These are phyloP conservation scores for Albifimbria verrucaria DNA, from an alignment of 2,329 filamentous ascomycete genomes.

Conservation along the genomic window DNA sequence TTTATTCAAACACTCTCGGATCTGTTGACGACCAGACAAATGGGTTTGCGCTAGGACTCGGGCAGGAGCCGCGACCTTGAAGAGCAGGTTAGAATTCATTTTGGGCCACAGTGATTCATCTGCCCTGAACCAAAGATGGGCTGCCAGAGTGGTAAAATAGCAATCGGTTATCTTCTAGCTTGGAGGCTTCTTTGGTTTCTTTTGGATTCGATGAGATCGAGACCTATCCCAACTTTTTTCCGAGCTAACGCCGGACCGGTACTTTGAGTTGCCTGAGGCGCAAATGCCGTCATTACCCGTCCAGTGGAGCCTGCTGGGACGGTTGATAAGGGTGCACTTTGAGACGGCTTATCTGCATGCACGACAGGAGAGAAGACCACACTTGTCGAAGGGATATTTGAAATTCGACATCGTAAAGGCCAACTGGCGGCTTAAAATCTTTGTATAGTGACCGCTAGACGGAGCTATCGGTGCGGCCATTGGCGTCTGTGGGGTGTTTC, in stretches of 20 bases:
- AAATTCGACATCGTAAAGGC: too few relatives aligned
- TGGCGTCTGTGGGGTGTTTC: too few relatives aligned
- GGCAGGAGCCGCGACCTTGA: slow-evolving; percentile 43
- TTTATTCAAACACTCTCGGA: slow-evolving; percentile 38
- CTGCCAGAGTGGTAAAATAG: not conserved
- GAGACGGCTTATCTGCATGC: too few relatives aligned
- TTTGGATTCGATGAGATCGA: slow-evolving; percentile 1
- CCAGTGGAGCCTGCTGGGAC: not conserved
- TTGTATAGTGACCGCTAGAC: too few relatives aligned
- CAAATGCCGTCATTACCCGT: slow-evolving; percentile 22
- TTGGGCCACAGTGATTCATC: slow-evolving; percentile 26
- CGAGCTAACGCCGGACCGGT: slow-evolving; percentile 8
- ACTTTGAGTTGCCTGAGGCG: slow-evolving; percentile 18
- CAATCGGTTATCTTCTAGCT: not conserved
- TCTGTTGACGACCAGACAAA: slow-evolving; percentile 33
- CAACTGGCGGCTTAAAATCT: too few relatives aligned
- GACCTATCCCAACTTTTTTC: slow-evolving; percentile 11
- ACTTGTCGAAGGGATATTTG: too few relatives aligned
- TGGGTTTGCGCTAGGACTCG: slow-evolving; percentile 43
- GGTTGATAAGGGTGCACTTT: too few relatives aligned
- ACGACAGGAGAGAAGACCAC: too few relatives aligned
- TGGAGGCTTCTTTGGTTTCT: not conserved
- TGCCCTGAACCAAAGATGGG: slow-evolving; percentile 12
- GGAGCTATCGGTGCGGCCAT: too few relatives aligned
- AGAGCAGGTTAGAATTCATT: slow-evolving; percentile 47